Conservation (phyloP, 768 basidiomycete species). For the Lepiota venenata region DNA sequence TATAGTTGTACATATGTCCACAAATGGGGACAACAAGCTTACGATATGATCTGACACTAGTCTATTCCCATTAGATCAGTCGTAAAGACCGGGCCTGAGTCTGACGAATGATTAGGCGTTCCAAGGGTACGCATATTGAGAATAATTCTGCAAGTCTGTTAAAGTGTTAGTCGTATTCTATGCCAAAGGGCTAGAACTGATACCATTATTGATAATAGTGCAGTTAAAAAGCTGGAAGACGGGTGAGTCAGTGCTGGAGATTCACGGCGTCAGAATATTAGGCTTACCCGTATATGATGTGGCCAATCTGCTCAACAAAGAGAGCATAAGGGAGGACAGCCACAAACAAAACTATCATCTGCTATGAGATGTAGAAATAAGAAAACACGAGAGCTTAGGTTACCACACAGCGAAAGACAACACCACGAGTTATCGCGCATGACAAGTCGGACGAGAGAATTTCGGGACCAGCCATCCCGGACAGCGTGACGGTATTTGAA, state of each 20-base stretch:
- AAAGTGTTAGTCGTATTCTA: not conserved
- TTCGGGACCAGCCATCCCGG: not conserved
- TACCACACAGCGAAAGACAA: conserved; percentile 1
- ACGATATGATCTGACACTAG: too few relatives aligned
- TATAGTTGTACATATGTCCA: too few relatives aligned
- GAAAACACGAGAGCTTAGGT: not conserved
- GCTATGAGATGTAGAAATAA: not conserved
- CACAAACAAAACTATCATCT: not conserved
- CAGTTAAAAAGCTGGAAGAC: not conserved
- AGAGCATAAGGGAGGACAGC: not conserved
- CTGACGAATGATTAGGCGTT: not conserved
- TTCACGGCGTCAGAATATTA: too few relatives aligned
- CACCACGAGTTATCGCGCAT: conserved; percentile 1
- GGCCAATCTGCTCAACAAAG: not conserved
- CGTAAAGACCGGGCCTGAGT: not conserved
- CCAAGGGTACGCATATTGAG: not conserved
- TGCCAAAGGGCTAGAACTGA: not conserved
- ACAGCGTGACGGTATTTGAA: not conserved
- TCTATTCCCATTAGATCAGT: not conserved
- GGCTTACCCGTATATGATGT: not conserved
- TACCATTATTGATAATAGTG: not conserved
- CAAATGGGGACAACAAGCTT: too few relatives aligned
- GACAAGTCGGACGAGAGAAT: not conserved
- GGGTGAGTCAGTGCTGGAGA: not conserved
- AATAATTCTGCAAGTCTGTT: conserved; percentile 1